Conservation (phyloP, 2,329 filamentous ascomycete species). For the Teratosphaeria viscida region DNA sequence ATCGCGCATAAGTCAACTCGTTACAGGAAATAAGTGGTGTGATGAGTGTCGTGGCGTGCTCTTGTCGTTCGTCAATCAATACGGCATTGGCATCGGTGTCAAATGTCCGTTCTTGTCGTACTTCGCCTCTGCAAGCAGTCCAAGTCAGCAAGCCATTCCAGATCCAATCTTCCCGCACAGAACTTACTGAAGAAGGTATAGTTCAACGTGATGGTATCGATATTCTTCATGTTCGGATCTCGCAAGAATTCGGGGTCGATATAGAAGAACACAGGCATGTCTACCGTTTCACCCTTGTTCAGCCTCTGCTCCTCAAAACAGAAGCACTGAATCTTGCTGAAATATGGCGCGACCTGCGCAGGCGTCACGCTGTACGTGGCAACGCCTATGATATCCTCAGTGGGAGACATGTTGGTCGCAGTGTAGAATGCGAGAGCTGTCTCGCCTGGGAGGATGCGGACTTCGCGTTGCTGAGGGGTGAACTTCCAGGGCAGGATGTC, state of each 20-base stretch:
- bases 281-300: constrained; percentile 90
- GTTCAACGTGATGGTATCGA: constrained; percentile 89
- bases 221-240: constrained; percentile 83
- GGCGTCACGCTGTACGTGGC: constrained; percentile 97
- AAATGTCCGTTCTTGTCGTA: constrained; percentile 74
- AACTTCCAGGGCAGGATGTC: constrained; percentile 98
- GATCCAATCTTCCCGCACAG: not conserved
- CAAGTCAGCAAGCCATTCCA: not conserved
- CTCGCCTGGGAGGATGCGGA: constrained; percentile 88
- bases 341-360: constrained; percentile 90
- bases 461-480: constrained; percentile 89
- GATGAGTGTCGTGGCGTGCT: not conserved
- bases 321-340: constrained; percentile 99
- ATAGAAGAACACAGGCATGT: constrained; percentile 99
- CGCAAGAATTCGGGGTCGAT: constrained; percentile 90
- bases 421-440: constrained; percentile 97
- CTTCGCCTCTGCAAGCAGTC: constrained; percentile 53
- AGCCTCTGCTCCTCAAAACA: constrained; percentile 94
- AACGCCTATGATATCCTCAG: constrained; percentile 86
- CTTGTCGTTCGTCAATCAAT: constrained; percentile 1
- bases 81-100: constrained; percentile 39
- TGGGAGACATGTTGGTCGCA: constrained; percentile 78
- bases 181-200: constrained; percentile 97
- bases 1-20: not conserved
- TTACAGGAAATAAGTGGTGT: not conserved